Percentiles rank a stretch among this genome's conserved stretches.
Evolutionary conservation across 2,329 filamentous ascomycete genomes (phyloP).

Genomic region (Ophiostoma quercus): DNA sequence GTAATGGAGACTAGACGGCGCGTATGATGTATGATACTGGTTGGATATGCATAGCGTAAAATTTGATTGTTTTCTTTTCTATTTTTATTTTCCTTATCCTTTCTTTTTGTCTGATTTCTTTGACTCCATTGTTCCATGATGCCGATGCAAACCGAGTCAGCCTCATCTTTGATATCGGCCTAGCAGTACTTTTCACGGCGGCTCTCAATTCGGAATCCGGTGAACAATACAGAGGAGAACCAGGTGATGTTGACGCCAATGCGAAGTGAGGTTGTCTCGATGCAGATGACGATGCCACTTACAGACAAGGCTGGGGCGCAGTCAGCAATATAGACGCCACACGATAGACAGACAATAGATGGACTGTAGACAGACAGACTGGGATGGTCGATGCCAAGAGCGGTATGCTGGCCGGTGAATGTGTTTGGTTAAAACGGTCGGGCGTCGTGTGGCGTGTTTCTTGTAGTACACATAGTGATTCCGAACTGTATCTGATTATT

Average conservation of each 20-base stretch:
- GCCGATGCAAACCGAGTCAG: not conserved
- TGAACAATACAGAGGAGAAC: not conserved
- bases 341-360: not conserved
- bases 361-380: not conserved
- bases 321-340: not conserved
- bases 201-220: not conserved
- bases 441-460: not conserved
- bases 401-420: not conserved
- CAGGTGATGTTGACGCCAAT: not conserved
- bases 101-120: not conserved
- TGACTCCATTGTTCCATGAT: not conserved
- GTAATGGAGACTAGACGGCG: constrained; percentile 44
- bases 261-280: not conserved
- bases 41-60: not conserved
- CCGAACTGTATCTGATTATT: not conserved
- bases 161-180: not conserved
- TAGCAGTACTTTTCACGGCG: not conserved
- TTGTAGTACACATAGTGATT: not conserved
- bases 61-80: not conserved
- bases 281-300: not conserved
- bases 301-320: not conserved
- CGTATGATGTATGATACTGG: constrained; percentile 1
- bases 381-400: not conserved
- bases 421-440: not conserved
- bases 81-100: not conserved